These are phyloP conservation scores for Isatis tinctoria DNA, from an alignment of 345 rosid species.

Conservation along the genomic window DNA sequence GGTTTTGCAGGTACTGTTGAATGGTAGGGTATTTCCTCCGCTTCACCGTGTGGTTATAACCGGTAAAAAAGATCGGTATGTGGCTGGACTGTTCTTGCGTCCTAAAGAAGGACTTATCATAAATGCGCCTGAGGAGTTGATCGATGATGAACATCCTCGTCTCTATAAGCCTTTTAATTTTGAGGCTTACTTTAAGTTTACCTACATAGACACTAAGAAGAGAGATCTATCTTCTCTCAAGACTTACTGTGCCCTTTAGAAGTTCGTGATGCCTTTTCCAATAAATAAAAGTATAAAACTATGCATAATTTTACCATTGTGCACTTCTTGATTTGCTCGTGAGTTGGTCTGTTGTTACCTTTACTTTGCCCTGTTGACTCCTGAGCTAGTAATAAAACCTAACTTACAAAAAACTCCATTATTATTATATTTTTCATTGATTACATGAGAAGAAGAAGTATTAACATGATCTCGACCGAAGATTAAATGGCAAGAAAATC, in stretches of 20 bases:
- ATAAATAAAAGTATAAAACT: too few relatives aligned
- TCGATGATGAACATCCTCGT: conserved; percentile 12
- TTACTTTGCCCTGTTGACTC: background rate
- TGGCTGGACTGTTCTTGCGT: conserved; percentile 12
- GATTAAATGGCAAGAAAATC: too few relatives aligned
- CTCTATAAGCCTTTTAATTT: conserved; percentile 9
- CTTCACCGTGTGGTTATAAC: conserved; percentile 25
- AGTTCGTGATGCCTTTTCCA: too few relatives aligned
- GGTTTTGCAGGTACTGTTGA: conserved; percentile 20
- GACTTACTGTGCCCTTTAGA: conserved; percentile 29
- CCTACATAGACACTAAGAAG: background rate
- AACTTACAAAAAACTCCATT: background rate
- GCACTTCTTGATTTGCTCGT: background rate
- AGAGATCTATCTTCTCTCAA: conserved; percentile 1
- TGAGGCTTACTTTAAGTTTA: background rate
- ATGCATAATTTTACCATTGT: background rate
- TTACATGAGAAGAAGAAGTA: background rate
- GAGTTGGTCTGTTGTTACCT: background rate
- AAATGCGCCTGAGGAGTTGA: background rate
- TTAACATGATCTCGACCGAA: background rate
- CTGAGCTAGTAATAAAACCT: background rate
- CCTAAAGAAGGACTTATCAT: background rate
- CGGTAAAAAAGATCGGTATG: conserved; percentile 14
- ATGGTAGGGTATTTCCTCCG: conserved; percentile 22
- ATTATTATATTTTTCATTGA: background rate